A percentile compares a stretch with the other conserved stretches of the same genome.
These are phyloP conservation scores for Chaetothyriales sp. DNA, from an alignment of 2,329 filamentous ascomycete genomes.

Conservation along the genomic window DNA sequence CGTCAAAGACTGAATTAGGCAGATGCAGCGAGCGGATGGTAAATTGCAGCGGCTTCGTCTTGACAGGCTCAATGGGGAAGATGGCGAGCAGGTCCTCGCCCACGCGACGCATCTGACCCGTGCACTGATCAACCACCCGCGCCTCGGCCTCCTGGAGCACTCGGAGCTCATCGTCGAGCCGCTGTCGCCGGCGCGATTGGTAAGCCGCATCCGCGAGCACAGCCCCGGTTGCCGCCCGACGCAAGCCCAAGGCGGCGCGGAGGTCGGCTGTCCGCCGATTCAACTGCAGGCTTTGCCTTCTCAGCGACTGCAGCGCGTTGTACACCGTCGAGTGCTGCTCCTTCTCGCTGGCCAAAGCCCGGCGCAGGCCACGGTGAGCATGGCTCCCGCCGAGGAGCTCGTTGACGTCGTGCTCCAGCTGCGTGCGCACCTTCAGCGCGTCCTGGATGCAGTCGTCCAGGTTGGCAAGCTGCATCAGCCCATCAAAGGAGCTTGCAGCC, in stretches of 20 bases:
- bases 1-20: conserved; percentile 66
- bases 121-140: conserved; percentile 50
- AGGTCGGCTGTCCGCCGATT: conserved; percentile 28
- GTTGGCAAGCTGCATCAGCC: conserved; percentile 75
- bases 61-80: conserved; percentile 63
- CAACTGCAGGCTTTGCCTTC: conserved; percentile 15
- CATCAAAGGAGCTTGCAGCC: conserved; percentile 66
- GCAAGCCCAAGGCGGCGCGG: conserved; percentile 27
- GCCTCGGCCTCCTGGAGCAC: conserved; percentile 10
- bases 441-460: conserved; percentile 86
- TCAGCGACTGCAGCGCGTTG: conserved; percentile 6
- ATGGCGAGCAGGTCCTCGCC: conserved; percentile 68
- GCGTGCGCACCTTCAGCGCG: conserved; percentile 61
- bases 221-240: conserved; percentile 6
- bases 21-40: conserved; percentile 66
- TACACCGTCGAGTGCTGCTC: conserved; percentile 5
- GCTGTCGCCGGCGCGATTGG: not conserved
- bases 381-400: conserved; percentile 6
- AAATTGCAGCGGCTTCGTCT: conserved; percentile 57
- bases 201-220: conserved; percentile 2
- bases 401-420: conserved; percentile 67
- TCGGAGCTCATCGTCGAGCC: not conserved
- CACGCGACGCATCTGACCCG: conserved; percentile 75
- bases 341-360: conserved; percentile 4
- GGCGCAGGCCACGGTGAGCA: not conserved